Percentiles rank a stretch among this genome's conserved stretches.
Conservation (phyloP, 164 flowering plant species). For the Aristolochia fimbriata region DNA sequence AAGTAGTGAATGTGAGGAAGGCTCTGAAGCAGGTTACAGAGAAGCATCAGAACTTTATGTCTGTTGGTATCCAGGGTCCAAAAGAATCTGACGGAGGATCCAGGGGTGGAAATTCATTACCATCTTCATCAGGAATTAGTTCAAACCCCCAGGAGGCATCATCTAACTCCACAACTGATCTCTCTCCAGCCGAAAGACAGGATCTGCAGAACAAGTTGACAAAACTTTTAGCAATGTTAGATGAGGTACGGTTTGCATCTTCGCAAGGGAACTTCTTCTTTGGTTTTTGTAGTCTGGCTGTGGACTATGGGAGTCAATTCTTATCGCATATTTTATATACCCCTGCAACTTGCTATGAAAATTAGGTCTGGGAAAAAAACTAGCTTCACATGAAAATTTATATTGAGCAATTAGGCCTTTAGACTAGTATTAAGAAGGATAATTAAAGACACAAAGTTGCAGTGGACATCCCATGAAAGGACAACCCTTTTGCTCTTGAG, state of each 20-base stretch:
- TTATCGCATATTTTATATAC: neutral
- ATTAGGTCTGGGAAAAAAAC: neutral
- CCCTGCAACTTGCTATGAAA: neutral
- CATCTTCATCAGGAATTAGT: conserved; percentile 17
- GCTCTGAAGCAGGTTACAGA: conserved; percentile 38
- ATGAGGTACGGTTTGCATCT: conserved; percentile 46
- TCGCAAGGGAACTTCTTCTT: neutral
- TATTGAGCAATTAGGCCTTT: neutral
- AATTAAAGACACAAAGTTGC: too few relatives aligned
- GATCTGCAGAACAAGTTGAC: conserved; percentile 64
- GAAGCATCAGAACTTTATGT: conserved; percentile 19
- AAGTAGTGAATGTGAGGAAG: conserved; percentile 58
- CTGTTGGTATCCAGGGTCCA: conserved; percentile 18
- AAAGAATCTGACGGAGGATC: conserved; percentile 29
- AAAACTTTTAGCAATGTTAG: conserved; percentile 69
- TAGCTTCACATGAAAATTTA: neutral
- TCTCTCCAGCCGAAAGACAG: conserved; percentile 57
- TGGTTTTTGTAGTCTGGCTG: neutral
- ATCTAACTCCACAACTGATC: conserved; percentile 26
- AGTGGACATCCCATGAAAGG: too few relatives aligned
- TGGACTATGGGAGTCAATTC: neutral
- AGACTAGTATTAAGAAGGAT: neutral
- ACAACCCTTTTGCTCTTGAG: too few relatives aligned
- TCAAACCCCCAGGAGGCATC: conserved; percentile 30
- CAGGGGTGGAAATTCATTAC: conserved; percentile 9